phyloP scores from a whole-genome alignment of 768 basidiomycete species.

The Nevesoporus exiguus region DNA sequence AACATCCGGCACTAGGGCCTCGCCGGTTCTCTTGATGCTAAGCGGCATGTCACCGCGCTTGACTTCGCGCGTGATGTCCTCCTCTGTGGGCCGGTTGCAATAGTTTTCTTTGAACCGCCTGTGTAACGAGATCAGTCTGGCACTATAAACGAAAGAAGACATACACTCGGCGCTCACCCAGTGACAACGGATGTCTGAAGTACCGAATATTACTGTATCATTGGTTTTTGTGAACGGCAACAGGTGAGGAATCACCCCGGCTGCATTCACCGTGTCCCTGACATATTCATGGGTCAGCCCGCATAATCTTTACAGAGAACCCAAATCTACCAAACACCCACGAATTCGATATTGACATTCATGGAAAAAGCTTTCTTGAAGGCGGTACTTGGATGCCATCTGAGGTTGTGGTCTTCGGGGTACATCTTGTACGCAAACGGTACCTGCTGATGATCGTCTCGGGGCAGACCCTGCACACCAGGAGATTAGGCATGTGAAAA shows the following conservation, averaged over 20 bases:
- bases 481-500: not conserved
- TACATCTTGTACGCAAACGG: constrained; percentile 74
- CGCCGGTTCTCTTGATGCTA: constrained; percentile 24
- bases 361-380: constrained; percentile 77
- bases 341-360: constrained; percentile 69
- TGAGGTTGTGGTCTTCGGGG: constrained; percentile 48
- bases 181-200: constrained; percentile 68
- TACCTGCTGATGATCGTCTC: constrained; percentile 69
- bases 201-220: constrained; percentile 52
- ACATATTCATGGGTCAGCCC: not conserved
- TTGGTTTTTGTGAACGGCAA: constrained; percentile 68
- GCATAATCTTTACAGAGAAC: not conserved
- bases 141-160: constrained; percentile 17
- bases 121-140: not conserved
- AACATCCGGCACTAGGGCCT: not conserved
- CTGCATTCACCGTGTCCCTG: constrained; percentile 71
- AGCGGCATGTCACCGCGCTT: constrained; percentile 49
- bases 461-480: constrained; percentile 53
- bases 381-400: constrained; percentile 60
- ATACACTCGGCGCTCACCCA: constrained; percentile 63
- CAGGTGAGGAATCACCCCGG: constrained; percentile 60
- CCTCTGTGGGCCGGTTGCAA: constrained; percentile 41
- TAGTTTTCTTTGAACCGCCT: constrained; percentile 32
- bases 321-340: constrained; percentile 64
- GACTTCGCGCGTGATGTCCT: constrained; percentile 43